Conservation (phyloP, 192 early-diverging fungal genomes). For the Podila verticillata region DNA sequence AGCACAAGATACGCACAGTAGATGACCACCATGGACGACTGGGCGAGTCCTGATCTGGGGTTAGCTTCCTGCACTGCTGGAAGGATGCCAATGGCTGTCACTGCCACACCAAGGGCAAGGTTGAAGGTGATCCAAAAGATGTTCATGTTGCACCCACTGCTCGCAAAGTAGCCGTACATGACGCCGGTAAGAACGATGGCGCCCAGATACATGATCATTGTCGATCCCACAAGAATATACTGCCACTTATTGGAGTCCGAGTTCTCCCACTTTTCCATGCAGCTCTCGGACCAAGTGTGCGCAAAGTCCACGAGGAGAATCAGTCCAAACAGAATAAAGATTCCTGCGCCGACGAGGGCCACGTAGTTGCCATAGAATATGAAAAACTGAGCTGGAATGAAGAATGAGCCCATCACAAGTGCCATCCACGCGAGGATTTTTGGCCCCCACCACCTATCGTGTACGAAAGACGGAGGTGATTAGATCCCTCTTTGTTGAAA, state of each 20-base stretch:
- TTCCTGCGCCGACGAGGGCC: conserved; percentile 85
- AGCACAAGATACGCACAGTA: conserved; percentile 93
- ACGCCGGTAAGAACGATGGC: conserved; percentile 79
- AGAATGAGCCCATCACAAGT: conserved; percentile 83
- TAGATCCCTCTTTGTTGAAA: background rate
- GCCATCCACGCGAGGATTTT: conserved; percentile 78
- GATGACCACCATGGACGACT: conserved; percentile 91
- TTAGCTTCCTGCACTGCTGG: conserved; percentile 92
- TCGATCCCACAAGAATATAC: conserved; percentile 80
- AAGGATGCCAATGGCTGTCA: conserved; percentile 73
- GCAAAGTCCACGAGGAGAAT: conserved; percentile 97
- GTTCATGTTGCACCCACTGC: conserved; percentile 86
- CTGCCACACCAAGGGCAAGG: conserved; percentile 75
- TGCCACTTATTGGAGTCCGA: conserved; percentile 83
- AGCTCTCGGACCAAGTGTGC: conserved; percentile 86
- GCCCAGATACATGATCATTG: conserved; percentile 72
- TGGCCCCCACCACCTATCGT: conserved; percentile 69
- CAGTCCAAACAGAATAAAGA: conserved; percentile 97
- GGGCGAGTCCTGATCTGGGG: conserved; percentile 89
- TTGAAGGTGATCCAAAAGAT: conserved; percentile 96
- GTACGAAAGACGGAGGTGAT: background rate
- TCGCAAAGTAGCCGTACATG: conserved; percentile 88
- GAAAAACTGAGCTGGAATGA: conserved; percentile 94
- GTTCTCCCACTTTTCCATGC: conserved; percentile 86
- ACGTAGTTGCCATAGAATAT: conserved; percentile 88